Evolutionary conservation across 441 rosid genomes (phyloP).

Genomic region (Gossypium schwendimanii): DNA sequence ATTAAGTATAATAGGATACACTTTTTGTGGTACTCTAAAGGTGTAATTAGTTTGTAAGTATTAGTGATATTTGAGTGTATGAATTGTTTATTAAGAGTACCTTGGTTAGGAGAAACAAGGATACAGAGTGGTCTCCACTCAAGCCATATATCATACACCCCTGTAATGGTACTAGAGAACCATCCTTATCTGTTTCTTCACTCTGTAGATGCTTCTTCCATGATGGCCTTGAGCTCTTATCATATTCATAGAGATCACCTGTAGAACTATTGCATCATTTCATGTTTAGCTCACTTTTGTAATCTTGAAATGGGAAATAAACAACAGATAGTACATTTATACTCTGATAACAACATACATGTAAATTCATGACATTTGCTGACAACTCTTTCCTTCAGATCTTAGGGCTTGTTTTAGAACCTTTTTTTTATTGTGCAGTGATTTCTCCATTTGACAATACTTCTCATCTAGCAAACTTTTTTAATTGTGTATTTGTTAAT

Average conservation of each 20-base stretch:
- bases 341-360: not conserved
- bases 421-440: not conserved
- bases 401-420: not conserved
- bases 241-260: slow-evolving; percentile 65
- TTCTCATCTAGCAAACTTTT: not conserved
- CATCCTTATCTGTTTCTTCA: slow-evolving; percentile 31
- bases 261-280: slow-evolving; percentile 34
- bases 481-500: not conserved
- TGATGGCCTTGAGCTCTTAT: slow-evolving; percentile 54
- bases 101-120: slow-evolving; percentile 64
- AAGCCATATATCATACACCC: slow-evolving; percentile 39
- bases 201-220: slow-evolving; percentile 68
- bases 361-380: not conserved
- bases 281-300: slow-evolving; percentile 6
- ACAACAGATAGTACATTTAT: not conserved
- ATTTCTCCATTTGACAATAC: not conserved
- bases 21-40: not conserved
- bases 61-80: not conserved
- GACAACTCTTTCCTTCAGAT: not conserved
- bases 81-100: slow-evolving; percentile 18
- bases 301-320: not conserved
- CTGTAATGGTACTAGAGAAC: slow-evolving; percentile 30
- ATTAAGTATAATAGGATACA: not conserved
- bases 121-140: slow-evolving; percentile 41
- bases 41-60: not conserved